Base-by-base conservation (phyloP, 202 grass and related monocot species). In the Cymbopogon flexuosus region DNA sequence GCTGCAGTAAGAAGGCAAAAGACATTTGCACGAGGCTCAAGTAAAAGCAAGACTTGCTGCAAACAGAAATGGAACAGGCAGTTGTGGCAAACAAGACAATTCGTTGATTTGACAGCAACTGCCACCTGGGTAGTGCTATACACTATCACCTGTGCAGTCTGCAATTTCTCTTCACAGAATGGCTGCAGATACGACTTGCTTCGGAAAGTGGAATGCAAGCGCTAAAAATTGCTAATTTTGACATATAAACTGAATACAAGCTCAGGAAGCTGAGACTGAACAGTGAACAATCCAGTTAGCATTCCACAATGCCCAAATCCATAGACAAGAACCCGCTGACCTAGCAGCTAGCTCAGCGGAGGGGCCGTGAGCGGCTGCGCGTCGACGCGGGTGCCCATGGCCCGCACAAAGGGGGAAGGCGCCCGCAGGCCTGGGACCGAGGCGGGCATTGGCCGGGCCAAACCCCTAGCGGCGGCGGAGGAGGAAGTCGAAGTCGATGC, bases 351-450 rank as follows among this genome's bases (percentile, higher is more conserved):
- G 2, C n/a, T n/a, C n/a, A n/a, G n/a, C n/a, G 21, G 54, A 46
- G 62, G 5, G 15, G 65, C 52, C 3, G 75, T 45, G 42, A 62
- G 65, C 6, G 82, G 65, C 57, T 73, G 65, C 29, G 87, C 77
- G 8, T 84, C 21, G 46, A 89, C 15, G 58, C 87, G 87, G 78
- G 87, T 89, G 59, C 78, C 58, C 87, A 89, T 85, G 66, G 87
- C 87, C 78, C 77, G 76, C 36, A 89, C 87, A 41, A 89, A 65
- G 18, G 87, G 87, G 2, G 87, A 89, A 61, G 87, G 87, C 59
- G 78, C 82, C 58, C 83, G 73, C 78, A 89, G 78, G 66, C 54
- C n/a, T 22, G 54, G 54, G 54, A 58, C 0, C 8, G 0, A 22
- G 8, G 54, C 19, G 54, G 54, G 54, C 54, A 58, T 58, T 58